Percentiles rank a stretch among this genome's conserved stretches.
Conservation (phyloP, 1,284 basidiomycete species). For the Moesziomyces sp. region DNA sequence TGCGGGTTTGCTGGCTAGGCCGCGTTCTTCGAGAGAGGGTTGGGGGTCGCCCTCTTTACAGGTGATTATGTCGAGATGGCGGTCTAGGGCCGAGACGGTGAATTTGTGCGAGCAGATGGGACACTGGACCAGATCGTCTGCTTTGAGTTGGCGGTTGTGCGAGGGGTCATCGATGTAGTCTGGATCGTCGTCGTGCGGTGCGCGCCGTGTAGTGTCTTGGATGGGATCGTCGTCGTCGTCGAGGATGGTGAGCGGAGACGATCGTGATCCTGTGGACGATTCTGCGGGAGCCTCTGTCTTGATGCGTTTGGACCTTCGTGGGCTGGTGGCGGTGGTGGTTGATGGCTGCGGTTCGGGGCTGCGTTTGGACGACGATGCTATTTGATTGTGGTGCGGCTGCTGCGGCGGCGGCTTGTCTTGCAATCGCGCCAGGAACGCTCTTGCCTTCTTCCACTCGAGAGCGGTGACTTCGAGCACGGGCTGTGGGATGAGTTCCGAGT, state of each 20-base stretch:
- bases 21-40: slow-evolving; percentile 37
- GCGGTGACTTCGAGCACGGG: slow-evolving; percentile 58
- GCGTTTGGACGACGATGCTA: slow-evolving; percentile 1
- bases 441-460: slow-evolving; percentile 49
- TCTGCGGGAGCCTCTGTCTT: slow-evolving; percentile 11
- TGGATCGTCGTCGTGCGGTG: not conserved
- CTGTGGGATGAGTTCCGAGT: slow-evolving; percentile 58
- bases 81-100: slow-evolving; percentile 54
- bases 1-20: slow-evolving; percentile 21
- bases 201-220: not conserved
- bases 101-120: slow-evolving; percentile 59
- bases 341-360: not conserved
- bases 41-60: slow-evolving; percentile 50
- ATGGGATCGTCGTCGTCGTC: slow-evolving; percentile 28
- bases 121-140: slow-evolving; percentile 47
- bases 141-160: slow-evolving; percentile 23
- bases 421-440: slow-evolving; percentile 31
- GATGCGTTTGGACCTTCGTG: slow-evolving; percentile 43
- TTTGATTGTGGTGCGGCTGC: not conserved
- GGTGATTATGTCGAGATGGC: slow-evolving; percentile 52
- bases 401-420: slow-evolving; percentile 10
- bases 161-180: not conserved
- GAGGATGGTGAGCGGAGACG: slow-evolving; percentile 32
- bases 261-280: slow-evolving; percentile 24
- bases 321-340: slow-evolving; percentile 8